These are phyloP conservation scores for Leishmania mexicana DNA, from an alignment of 208 protist species.

Conservation along the genomic window DNA sequence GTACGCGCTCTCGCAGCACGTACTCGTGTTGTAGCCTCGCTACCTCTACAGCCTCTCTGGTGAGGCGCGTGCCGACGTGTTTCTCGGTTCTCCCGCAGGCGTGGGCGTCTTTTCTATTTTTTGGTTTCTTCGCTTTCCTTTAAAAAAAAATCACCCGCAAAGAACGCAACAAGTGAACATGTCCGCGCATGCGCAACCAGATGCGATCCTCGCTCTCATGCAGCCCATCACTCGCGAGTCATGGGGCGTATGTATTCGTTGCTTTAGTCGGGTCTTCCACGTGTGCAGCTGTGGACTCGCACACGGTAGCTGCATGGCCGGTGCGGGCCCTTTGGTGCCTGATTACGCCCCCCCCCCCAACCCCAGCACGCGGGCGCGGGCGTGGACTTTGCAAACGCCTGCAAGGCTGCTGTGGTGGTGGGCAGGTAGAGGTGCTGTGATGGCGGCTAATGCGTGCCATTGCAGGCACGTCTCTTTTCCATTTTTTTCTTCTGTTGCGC, in stretches of 20 bases:
- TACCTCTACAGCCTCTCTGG: not conserved
- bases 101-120: not conserved
- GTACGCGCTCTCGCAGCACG: not conserved
- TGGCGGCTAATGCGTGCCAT: not conserved
- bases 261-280: not conserved
- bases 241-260: not conserved
- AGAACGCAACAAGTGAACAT: conserved; percentile 13
- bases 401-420: not conserved
- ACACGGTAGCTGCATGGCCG: not conserved
- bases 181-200: not conserved
- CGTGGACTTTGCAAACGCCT: not conserved
- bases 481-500: not conserved
- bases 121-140: conserved; percentile 22
- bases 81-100: not conserved
- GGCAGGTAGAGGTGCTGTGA: not conserved
- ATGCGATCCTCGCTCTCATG: not conserved
- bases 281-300: not conserved
- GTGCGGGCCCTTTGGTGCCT: not conserved
- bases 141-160: not conserved
- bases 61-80: not conserved
- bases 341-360: too few species aligned
- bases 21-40: not conserved
- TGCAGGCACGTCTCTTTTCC: not conserved
- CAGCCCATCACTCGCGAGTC: not conserved
- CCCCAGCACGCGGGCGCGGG: not conserved